A percentile compares a stretch with the other conserved stretches of the same genome.
These are phyloP conservation scores for Dicorynia guianensis DNA, from an alignment of 306 rosid species.

Conservation along the genomic window DNA sequence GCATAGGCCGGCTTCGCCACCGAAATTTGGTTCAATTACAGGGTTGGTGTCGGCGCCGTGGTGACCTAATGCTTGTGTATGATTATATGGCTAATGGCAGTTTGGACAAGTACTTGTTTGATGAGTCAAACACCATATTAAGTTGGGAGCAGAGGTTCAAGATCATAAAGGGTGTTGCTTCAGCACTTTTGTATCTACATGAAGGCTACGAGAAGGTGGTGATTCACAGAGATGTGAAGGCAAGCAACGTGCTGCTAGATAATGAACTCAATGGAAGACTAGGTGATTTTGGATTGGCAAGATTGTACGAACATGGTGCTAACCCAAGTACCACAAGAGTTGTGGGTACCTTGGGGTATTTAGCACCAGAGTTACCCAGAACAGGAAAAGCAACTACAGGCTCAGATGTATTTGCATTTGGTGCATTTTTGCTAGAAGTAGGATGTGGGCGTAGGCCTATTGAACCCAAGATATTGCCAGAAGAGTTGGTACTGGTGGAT, in stretches of 20 bases:
- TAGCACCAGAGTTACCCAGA: slow-evolving; percentile 82
- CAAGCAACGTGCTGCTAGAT: slow-evolving; percentile 83
- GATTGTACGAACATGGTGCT: slow-evolving; percentile 80
- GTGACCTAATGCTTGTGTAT: slow-evolving; percentile 77
- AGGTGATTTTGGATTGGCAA: slow-evolving; percentile 85
- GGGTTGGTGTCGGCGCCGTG: slow-evolving; percentile 84
- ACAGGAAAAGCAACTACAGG: slow-evolving; percentile 78
- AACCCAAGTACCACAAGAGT: slow-evolving; percentile 80
- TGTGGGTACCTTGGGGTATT: slow-evolving; percentile 82
- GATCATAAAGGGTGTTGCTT: slow-evolving; percentile 81
- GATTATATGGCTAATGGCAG: slow-evolving; percentile 89
- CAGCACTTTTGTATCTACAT: slow-evolving; percentile 75
- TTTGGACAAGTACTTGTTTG: slow-evolving; percentile 71
- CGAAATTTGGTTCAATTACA: slow-evolving; percentile 73
- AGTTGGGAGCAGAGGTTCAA: slow-evolving; percentile 78
- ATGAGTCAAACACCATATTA: slow-evolving; percentile 52
- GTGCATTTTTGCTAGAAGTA: slow-evolving; percentile 80
- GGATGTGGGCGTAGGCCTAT: slow-evolving; percentile 78
- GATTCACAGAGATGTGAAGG: slow-evolving; percentile 83
- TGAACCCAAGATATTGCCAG: slow-evolving; percentile 62
- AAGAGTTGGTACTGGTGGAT: slow-evolving; percentile 75
- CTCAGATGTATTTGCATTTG: slow-evolving; percentile 79
- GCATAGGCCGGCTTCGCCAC: slow-evolving; percentile 84
- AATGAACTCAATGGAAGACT: slow-evolving; percentile 72
- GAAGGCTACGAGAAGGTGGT: slow-evolving; percentile 88